These are phyloP conservation scores for Epichloe festucae DNA, from an alignment of 2,329 filamentous ascomycete species.

Conservation along the genomic window DNA sequence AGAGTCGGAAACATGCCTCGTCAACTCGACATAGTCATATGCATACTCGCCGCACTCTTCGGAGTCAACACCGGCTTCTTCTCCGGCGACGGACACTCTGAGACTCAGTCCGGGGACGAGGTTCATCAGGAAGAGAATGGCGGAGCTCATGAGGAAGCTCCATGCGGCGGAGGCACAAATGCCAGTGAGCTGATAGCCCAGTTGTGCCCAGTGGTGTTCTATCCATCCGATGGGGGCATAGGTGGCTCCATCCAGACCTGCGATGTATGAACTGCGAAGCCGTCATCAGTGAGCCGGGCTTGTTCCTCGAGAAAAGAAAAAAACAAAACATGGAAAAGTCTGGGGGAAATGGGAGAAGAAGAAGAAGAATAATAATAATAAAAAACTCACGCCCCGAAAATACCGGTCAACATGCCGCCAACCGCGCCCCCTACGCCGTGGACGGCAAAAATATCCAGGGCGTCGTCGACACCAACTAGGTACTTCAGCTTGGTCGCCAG, in stretches of 20 bases:
- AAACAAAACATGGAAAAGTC: background rate
- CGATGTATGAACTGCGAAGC: constrained; percentile 47
- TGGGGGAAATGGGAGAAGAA: background rate
- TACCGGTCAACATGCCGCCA: constrained; percentile 64
- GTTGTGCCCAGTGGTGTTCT: constrained; percentile 56
- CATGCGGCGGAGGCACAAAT: constrained; percentile 51
- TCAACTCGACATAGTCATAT: constrained; percentile 68
- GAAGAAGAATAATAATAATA: background rate
- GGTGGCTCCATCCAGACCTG: constrained; percentile 56
- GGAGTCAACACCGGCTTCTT: constrained; percentile 59
- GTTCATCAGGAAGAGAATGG: constrained; percentile 61
- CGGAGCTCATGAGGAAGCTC: constrained; percentile 52
- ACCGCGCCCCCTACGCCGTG: constrained; percentile 80
- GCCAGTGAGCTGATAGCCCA: constrained; percentile 60
- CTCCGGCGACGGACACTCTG: constrained; percentile 52
- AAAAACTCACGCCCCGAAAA: constrained; percentile 55
- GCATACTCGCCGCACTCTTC: constrained; percentile 71
- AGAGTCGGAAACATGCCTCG: constrained; percentile 44
- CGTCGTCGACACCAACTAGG: constrained; percentile 65
- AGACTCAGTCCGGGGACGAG: constrained; percentile 57
- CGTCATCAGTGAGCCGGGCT: constrained; percentile 7
- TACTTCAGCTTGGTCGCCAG: constrained; percentile 77
- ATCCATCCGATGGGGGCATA: constrained; percentile 52
- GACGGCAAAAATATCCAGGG: constrained; percentile 83
- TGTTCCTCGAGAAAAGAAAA: background rate